Conservation (phyloP, 345 rosid species). For the Camelina sativa region DNA sequence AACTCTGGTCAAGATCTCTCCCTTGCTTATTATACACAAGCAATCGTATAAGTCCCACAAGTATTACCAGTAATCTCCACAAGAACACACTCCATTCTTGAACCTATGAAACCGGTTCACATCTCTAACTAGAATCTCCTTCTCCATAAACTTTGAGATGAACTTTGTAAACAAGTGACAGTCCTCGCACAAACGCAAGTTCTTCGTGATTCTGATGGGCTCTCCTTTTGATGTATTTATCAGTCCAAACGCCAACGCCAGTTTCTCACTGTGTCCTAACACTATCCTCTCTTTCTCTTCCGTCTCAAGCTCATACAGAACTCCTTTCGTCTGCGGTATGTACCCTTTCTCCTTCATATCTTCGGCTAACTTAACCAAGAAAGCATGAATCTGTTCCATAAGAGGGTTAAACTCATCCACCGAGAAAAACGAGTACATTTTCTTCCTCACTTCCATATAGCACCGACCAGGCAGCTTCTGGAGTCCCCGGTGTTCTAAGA, state of each 20-base stretch:
- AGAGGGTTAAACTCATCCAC: slow-evolving; percentile 77
- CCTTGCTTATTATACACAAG: slow-evolving; percentile 39
- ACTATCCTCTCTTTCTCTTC: slow-evolving; percentile 81
- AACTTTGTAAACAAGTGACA: slow-evolving; percentile 83
- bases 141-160: slow-evolving; percentile 70
- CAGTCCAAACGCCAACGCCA: slow-evolving; percentile 85
- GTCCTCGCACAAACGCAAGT: slow-evolving; percentile 85
- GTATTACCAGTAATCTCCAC: slow-evolving; percentile 81
- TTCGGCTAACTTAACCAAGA: slow-evolving; percentile 60
- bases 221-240: slow-evolving; percentile 68
- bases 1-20: slow-evolving; percentile 26
- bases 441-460: slow-evolving; percentile 74
- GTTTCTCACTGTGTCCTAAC: slow-evolving; percentile 86
- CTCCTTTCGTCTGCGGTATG: slow-evolving; percentile 74
- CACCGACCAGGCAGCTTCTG: slow-evolving; percentile 81
- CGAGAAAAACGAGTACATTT: slow-evolving; percentile 64
- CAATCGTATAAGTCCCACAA: slow-evolving; percentile 29
- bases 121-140: slow-evolving; percentile 82
- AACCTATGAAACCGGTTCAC: slow-evolving; percentile 91
- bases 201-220: slow-evolving; percentile 80
- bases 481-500: slow-evolving; percentile 58
- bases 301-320: slow-evolving; percentile 75
- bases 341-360: slow-evolving; percentile 92
- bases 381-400: slow-evolving; percentile 69
- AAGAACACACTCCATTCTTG: slow-evolving; percentile 76